A percentile compares a stretch with the other conserved stretches of the same genome.
phyloP scores from a whole-genome alignment of 2,329 filamentous ascomycete genomes.

The Colletotrichum lupini region DNA sequence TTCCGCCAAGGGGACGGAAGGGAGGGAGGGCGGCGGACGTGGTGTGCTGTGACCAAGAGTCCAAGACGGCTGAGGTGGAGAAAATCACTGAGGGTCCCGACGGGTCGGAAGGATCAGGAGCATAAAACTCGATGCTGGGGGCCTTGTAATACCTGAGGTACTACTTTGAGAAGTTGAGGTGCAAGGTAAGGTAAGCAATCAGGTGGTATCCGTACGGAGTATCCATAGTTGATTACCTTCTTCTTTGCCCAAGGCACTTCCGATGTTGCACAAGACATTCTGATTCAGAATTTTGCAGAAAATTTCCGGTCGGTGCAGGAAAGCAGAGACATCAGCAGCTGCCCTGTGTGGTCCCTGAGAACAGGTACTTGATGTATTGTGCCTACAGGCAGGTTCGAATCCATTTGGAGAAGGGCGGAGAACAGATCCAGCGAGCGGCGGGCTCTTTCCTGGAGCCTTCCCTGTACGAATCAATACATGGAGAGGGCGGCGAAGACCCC shows the following conservation, averaged over 20 bases:
- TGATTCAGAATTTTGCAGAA: background rate
- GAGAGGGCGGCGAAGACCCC: too few species aligned
- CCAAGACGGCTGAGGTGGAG: conserved; percentile 16
- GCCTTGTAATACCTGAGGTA: too few species aligned
- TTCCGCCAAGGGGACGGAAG: conserved; percentile 2
- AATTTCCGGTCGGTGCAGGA: background rate
- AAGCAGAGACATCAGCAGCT: background rate
- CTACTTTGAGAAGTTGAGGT: too few species aligned
- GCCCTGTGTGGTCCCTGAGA: too few species aligned
- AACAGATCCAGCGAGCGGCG: too few species aligned
- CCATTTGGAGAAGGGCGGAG: too few species aligned
- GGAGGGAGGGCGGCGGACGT: background rate
- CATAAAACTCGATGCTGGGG: background rate
- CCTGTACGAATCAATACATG: too few species aligned
- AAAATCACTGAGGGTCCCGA: background rate
- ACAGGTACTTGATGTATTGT: too few species aligned
- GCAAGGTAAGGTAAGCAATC: background rate
- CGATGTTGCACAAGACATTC: background rate
- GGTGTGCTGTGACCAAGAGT: background rate
- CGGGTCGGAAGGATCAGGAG: background rate
- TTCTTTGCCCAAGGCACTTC: background rate
- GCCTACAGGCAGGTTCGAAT: too few species aligned
- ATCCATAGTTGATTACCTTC: background rate
- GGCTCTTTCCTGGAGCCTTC: too few species aligned
- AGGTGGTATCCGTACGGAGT: background rate